A percentile compares a stretch with the other conserved stretches of the same genome.
phyloP scores from a whole-genome alignment of 805 yeast genomes.

The Candida sphagnicola region DNA sequence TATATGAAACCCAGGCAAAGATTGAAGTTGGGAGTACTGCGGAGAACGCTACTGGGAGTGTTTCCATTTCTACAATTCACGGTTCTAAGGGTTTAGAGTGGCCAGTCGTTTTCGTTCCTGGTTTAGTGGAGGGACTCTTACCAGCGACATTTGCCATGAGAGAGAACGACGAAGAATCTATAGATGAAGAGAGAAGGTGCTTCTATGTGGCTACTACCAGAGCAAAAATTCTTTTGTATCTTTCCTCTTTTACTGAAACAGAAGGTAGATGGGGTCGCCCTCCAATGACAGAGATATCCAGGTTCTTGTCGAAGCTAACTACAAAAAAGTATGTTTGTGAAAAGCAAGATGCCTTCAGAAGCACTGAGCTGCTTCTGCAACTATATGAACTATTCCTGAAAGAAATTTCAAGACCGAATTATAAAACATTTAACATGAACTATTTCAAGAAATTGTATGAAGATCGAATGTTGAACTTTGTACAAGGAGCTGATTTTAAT shows the following conservation, averaged over 20 bases:
- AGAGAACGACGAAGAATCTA: conserved; percentile 22
- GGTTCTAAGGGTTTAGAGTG: conserved; percentile 94
- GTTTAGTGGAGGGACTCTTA: conserved; percentile 59
- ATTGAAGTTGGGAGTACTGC: conserved; percentile 16
- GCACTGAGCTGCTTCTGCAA: conserved; percentile 10
- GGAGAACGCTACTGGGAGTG: conserved; percentile 17
- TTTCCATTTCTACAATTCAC: conserved; percentile 75
- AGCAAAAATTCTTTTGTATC: conserved; percentile 57
- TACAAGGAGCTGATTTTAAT: conserved; percentile 8
- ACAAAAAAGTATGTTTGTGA: conserved; percentile 7
- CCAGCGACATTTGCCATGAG: conserved; percentile 54
- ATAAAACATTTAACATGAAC: conserved; percentile 7
- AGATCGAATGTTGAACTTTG: conserved; percentile 9
- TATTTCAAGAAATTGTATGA: conserved; percentile 12
- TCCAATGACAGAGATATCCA: conserved; percentile 19
- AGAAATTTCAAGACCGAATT: conserved; percentile 3
- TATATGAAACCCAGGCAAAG: conserved; percentile 24
- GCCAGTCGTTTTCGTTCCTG: conserved; percentile 86
- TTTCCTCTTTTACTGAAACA: conserved; percentile 29
- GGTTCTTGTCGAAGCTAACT: conserved; percentile 20
- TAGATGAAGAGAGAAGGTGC: conserved; percentile 79
- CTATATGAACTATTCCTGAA: conserved; percentile 16
- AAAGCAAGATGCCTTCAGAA: conserved; percentile 16
- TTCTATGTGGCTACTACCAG: conserved; percentile 88
- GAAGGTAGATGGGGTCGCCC: conserved; percentile 17